Conservation (phyloP, 1,284 basidiomycete genomes). For the Moesziomyces sp. region DNA sequence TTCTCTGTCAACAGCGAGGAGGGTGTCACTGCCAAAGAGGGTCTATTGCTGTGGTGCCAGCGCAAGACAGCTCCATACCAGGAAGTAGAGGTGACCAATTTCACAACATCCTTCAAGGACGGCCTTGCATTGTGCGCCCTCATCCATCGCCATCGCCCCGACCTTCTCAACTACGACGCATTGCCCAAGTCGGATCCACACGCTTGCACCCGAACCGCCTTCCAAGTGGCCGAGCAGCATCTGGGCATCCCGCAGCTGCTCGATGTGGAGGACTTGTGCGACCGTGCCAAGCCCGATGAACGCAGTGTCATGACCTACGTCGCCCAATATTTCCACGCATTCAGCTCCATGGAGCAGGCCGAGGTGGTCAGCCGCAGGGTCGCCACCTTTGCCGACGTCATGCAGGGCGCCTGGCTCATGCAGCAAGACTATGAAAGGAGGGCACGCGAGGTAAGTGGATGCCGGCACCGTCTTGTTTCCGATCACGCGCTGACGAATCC, state of each 20-base stretch:
- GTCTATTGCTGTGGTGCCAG: constrained; percentile 93
- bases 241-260: constrained; percentile 79
- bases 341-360: constrained; percentile 95
- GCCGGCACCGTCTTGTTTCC: background rate
- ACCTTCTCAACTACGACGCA: constrained; percentile 86
- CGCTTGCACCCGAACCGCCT: constrained; percentile 46
- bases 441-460: constrained; percentile 74
- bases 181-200: constrained; percentile 74
- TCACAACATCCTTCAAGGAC: constrained; percentile 90
- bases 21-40: constrained; percentile 95
- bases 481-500: constrained; percentile 72
- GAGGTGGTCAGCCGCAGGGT: constrained; percentile 93
- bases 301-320: constrained; percentile 95
- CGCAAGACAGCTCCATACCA: constrained; percentile 91
- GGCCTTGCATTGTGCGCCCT: constrained; percentile 95
- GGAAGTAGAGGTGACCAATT: constrained; percentile 92
- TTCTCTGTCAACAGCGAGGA: constrained; percentile 75
- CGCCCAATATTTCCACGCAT: constrained; percentile 97
- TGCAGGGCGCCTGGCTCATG: constrained; percentile 77
- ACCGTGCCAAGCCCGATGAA: constrained; percentile 87
- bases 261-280: constrained; percentile 96
- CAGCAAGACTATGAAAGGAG: constrained; percentile 94
- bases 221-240: constrained; percentile 41
- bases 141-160: constrained; percentile 95
- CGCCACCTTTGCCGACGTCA: constrained; percentile 93